phyloP scores from a whole-genome alignment of 1,284 basidiomycete genomes.

The Bondarzewia mesenterica region DNA sequence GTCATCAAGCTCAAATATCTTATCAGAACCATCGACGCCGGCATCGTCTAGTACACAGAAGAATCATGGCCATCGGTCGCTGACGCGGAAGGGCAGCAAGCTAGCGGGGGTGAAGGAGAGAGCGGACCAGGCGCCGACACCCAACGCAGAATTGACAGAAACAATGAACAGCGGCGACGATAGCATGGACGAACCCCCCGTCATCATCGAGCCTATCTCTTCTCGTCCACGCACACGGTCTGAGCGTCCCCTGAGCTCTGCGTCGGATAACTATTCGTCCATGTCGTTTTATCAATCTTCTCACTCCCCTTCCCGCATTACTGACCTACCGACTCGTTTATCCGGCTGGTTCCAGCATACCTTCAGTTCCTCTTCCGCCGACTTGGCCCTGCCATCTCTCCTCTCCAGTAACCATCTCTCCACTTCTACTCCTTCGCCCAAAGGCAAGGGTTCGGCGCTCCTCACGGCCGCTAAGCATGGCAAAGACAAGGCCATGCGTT shows the following conservation, averaged over 20 bases:
- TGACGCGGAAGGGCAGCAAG: constrained; percentile 18
- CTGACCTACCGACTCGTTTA: constrained; percentile 53
- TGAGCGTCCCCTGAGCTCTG: constrained; percentile 35
- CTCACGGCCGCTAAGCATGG: constrained; percentile 63
- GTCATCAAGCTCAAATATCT: constrained; percentile 2
- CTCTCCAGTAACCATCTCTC: constrained; percentile 36
- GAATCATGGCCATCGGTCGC: constrained; percentile 7
- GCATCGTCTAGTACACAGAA: background rate
- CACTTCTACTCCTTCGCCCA: constrained; percentile 29
- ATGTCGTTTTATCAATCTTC: constrained; percentile 28
- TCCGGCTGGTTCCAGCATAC: constrained; percentile 76
- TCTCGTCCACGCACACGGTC: constrained; percentile 36
- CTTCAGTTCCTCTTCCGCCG: constrained; percentile 58
- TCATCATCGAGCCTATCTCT: constrained; percentile 41
- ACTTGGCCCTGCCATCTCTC: constrained; percentile 56
- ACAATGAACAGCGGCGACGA: constrained; percentile 24
- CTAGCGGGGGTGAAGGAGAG: constrained; percentile 18
- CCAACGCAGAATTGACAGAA: constrained; percentile 23
- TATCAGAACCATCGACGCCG: background rate
- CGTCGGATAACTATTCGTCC: constrained; percentile 37
- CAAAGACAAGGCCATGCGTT: constrained; percentile 74
- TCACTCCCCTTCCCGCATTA: constrained; percentile 27
- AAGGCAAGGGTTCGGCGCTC: constrained; percentile 40
- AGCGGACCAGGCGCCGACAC: constrained; percentile 14
- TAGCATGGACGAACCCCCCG: constrained; percentile 34